Percentiles rank a stretch among this genome's conserved stretches.
Evolutionary conservation across 2,329 filamentous ascomycete species (phyloP).

Genomic region (Rasamsonia emersonii): DNA sequence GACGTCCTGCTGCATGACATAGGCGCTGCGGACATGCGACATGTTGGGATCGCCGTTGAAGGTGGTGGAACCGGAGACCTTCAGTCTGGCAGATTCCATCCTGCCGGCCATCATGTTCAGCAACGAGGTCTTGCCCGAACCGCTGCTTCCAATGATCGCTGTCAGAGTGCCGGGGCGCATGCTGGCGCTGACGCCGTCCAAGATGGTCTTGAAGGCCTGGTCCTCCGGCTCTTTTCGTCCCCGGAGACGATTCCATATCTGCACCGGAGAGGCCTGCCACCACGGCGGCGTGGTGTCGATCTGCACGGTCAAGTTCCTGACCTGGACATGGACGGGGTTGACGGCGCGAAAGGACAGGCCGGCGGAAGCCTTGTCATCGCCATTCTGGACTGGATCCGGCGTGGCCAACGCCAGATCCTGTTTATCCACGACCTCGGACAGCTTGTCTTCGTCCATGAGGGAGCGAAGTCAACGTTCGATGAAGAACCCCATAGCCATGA

Average conservation of each 20-base stretch:
- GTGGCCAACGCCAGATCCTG: too few relatives aligned
- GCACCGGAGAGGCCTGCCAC: conserved; percentile 23
- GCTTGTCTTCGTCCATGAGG: too few relatives aligned
- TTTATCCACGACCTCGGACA: too few relatives aligned
- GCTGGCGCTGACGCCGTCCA: conserved; percentile 56
- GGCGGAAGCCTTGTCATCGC: too few relatives aligned
- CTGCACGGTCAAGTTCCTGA: conserved; percentile 24
- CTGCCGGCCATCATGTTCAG: conserved; percentile 65
- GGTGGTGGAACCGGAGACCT: conserved; percentile 44
- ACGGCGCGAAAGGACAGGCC: conserved; percentile 34
- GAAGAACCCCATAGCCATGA: too few relatives aligned
- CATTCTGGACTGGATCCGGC: too few relatives aligned
- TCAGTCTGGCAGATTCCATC: conserved; percentile 49
- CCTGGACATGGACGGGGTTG: conserved; percentile 30
- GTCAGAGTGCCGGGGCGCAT: conserved; percentile 60
- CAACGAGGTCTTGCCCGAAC: conserved; percentile 63
- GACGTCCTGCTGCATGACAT: conserved; percentile 65
- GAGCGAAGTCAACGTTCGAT: too few relatives aligned
- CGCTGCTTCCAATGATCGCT: conserved; percentile 66
- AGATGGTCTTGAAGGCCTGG: conserved; percentile 39
- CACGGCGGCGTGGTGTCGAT: conserved; percentile 24
- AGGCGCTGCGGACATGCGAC: conserved; percentile 40
- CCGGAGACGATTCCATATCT: conserved; percentile 24
- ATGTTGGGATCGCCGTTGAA: conserved; percentile 55
- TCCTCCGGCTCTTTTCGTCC: conserved; percentile 10